phyloP scores from a whole-genome alignment of 805 yeast genomes.

The Cyberlindnera americana region DNA sequence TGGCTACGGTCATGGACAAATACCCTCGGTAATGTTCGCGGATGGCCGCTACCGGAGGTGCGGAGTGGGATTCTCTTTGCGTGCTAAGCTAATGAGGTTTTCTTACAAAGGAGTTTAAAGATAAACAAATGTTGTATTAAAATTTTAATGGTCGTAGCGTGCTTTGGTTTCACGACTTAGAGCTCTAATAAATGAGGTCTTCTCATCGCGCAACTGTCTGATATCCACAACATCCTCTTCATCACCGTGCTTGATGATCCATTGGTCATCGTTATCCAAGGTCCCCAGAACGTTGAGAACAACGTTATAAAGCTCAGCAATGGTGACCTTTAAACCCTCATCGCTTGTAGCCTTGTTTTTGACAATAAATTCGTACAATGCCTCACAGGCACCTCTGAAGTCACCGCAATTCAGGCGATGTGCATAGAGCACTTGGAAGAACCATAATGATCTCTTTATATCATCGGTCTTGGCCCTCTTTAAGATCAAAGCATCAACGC shows the following conservation, averaged over 20 bases:
- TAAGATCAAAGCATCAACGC: constrained; percentile 41
- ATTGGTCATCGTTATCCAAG: constrained; percentile 36
- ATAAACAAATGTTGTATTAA: no score
- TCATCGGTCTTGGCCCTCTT: constrained; percentile 29
- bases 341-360: constrained; percentile 16
- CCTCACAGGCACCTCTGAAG: constrained; percentile 45
- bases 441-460: constrained; percentile 34
- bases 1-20: no score
- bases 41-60: constrained; percentile 1
- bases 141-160: not conserved
- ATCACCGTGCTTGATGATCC: constrained; percentile 33
- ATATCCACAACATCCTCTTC: constrained; percentile 23
- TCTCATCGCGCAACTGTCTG: constrained; percentile 18
- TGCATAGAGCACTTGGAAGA: constrained; percentile 48
- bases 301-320: constrained; percentile 36
- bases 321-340: constrained; percentile 12
- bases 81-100: no score
- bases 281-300: constrained; percentile 39
- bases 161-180: not conserved
- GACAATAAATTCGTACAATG: constrained; percentile 39
- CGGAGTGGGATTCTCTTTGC: no score
- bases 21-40: no score
- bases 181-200: not conserved
- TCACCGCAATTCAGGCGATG: constrained; percentile 50
- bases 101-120: no score